A percentile compares a stretch with the other conserved stretches of the same genome.
Conservation (phyloP, 208 protist species). For the Angomonas deanei region DNA sequence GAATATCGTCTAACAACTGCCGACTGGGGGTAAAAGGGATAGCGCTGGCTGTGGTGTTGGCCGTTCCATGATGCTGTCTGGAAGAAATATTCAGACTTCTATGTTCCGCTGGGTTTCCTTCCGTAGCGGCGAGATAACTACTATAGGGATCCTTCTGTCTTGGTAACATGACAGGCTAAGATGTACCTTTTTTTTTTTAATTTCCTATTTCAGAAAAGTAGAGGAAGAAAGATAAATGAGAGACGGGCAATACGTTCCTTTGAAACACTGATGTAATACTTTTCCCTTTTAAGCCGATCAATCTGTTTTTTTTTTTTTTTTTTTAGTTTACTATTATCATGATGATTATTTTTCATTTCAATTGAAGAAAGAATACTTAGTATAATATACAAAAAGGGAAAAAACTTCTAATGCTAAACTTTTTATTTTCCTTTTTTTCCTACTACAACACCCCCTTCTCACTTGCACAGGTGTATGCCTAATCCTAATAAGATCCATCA, state of each 20-base stretch:
- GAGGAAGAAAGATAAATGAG: too few species aligned
- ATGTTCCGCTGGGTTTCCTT: neutral
- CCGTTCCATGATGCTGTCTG: too few species aligned
- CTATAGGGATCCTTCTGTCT: neutral
- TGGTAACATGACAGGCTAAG: too few species aligned
- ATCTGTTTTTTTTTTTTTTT: neutral
- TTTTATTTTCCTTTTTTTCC: neutral
- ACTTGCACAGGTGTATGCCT: neutral
- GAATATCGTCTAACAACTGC: conserved; percentile 32
- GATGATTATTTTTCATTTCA: neutral
- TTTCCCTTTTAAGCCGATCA: too few species aligned
- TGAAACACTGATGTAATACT: too few species aligned
- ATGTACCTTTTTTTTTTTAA: neutral
- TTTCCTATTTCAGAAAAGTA: conserved; percentile 7
- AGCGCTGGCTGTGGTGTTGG: too few species aligned
- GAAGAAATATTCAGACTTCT: too few species aligned
- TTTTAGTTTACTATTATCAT: neutral
- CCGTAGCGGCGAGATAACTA: neutral
- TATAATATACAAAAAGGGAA: neutral
- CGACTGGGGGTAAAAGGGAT: neutral
- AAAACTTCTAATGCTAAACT: neutral
- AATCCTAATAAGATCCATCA: conserved; percentile 4
- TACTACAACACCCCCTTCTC: too few species aligned
- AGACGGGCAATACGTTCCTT: too few species aligned
- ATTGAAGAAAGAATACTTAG: neutral